These are phyloP conservation scores for Coffea humblotiana DNA, from an alignment of 305 asterid genomes.

Conservation along the genomic window DNA sequence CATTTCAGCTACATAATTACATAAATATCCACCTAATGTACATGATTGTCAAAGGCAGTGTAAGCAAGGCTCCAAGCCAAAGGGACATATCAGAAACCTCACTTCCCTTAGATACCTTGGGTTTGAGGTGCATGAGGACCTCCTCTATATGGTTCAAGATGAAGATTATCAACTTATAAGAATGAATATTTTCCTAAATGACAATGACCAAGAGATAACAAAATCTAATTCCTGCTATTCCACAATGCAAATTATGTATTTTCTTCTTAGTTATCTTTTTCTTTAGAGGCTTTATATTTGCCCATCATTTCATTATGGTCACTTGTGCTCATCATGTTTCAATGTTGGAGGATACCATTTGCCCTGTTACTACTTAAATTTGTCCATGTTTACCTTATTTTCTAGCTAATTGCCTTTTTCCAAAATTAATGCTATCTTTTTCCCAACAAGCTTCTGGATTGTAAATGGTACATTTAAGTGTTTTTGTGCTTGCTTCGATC, in stretches of 20 bases:
- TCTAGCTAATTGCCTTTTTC: background rate
- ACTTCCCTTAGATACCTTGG: background rate
- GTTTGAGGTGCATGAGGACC: background rate
- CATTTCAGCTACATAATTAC: background rate
- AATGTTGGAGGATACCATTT: too few species aligned
- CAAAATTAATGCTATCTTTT: background rate
- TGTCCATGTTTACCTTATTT: background rate
- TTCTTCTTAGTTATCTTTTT: too few species aligned
- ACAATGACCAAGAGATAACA: too few species aligned
- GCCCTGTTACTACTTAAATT: too few species aligned
- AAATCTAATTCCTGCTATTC: too few species aligned
- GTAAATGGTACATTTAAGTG: background rate
- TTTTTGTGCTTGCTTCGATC: background rate
- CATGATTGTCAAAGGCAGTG: background rate
- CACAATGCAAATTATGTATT: too few species aligned
- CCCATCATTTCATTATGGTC: too few species aligned
- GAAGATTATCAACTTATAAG: background rate
- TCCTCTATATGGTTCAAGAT: background rate
- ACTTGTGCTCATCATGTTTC: too few species aligned
- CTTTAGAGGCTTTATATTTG: too few species aligned
- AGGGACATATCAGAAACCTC: background rate
- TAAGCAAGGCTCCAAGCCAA: background rate
- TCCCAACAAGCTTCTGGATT: background rate
- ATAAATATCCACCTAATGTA: background rate
- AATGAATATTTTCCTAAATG: too few species aligned